phyloP scores from a whole-genome alignment of 345 rosid genomes.

The Syzygium aromaticum region DNA sequence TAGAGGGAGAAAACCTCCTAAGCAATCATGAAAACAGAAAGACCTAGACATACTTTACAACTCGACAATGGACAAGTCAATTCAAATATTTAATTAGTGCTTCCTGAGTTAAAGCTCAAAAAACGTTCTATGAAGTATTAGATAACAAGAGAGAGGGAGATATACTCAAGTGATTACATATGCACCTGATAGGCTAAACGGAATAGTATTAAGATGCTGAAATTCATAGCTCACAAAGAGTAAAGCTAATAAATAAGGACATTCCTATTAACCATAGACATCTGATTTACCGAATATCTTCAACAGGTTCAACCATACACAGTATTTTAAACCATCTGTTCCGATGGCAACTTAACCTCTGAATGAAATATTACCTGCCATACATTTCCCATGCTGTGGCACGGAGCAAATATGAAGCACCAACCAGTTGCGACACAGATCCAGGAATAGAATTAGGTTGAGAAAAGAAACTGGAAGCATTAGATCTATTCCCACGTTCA shows the following conservation, averaged over 20 bases:
- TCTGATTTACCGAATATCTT: background rate
- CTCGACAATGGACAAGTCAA: background rate
- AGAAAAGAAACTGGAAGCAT: slow-evolving; percentile 44
- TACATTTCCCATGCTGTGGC: slow-evolving; percentile 94
- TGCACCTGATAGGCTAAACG: background rate
- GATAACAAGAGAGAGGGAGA: background rate
- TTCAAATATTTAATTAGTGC: background rate
- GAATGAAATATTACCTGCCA: slow-evolving; percentile 62
- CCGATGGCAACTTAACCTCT: background rate
- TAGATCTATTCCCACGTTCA: slow-evolving; percentile 39
- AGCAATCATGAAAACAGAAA: background rate
- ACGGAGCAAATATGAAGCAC: slow-evolving; percentile 85
- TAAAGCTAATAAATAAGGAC: background rate
- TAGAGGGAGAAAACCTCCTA: background rate
- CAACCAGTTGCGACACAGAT: slow-evolving; percentile 75
- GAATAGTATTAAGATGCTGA: background rate
- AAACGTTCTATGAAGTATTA: background rate
- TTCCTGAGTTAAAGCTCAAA: background rate
- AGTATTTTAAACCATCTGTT: background rate
- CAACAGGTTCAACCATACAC: background rate
- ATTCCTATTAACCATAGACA: background rate
- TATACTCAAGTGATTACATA: background rate
- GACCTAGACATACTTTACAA: background rate
- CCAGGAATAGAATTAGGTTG: slow-evolving; percentile 76
- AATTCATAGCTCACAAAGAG: background rate